A percentile compares a stretch with the other conserved stretches of the same genome.
phyloP scores from a whole-genome alignment of 2,329 filamentous ascomycete species.

The Pseudonectria foliicola region DNA sequence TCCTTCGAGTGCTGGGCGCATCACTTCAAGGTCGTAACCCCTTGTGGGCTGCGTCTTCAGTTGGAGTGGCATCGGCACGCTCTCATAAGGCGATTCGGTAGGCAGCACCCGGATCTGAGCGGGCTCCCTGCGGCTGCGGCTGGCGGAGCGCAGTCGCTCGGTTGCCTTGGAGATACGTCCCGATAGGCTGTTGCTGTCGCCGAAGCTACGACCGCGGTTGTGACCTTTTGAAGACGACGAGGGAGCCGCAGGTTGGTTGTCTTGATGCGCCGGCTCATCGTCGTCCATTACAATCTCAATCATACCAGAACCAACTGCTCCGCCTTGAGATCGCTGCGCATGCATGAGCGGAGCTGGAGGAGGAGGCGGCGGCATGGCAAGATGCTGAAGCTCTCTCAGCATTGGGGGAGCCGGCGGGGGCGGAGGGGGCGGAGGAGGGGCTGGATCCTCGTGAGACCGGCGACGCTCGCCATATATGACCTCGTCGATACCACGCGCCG shows the following conservation, averaged over 20 bases:
- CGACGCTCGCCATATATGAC: slow-evolving; percentile 33
- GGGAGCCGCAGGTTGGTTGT: slow-evolving; percentile 25
- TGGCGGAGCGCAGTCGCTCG: slow-evolving; percentile 53
- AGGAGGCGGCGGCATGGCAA: slow-evolving; percentile 54
- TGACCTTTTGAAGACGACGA: slow-evolving; percentile 39
- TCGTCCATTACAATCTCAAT: slow-evolving; percentile 64
- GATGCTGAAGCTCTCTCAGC: slow-evolving; percentile 55
- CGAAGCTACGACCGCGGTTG: slow-evolving; percentile 49
- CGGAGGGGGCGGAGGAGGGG: slow-evolving; percentile 47
- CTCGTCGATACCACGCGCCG: slow-evolving; percentile 43
- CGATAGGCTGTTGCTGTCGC: slow-evolving; percentile 43
- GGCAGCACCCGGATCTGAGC: slow-evolving; percentile 19
- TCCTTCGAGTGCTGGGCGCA: slow-evolving; percentile 27
- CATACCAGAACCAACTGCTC: slow-evolving; percentile 44
- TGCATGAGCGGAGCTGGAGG: slow-evolving; percentile 52
- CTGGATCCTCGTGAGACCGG: slow-evolving; percentile 42
- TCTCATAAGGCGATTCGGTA: slow-evolving; percentile 35
- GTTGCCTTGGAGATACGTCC: slow-evolving; percentile 51
- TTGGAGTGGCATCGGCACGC: slow-evolving; percentile 25
- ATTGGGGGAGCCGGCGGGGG: slow-evolving; percentile 45
- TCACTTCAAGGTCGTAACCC: slow-evolving; percentile 30
- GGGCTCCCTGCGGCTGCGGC: slow-evolving; percentile 44
- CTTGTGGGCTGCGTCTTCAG: slow-evolving; percentile 30
- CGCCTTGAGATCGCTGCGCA: slow-evolving; percentile 32
- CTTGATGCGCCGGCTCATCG: slow-evolving; percentile 32